A percentile compares a stretch with the other conserved stretches of the same genome.
Evolutionary conservation across 208 protist genomes (phyloP).

Genomic region (Herpetomonas samuelpessoai): DNA sequence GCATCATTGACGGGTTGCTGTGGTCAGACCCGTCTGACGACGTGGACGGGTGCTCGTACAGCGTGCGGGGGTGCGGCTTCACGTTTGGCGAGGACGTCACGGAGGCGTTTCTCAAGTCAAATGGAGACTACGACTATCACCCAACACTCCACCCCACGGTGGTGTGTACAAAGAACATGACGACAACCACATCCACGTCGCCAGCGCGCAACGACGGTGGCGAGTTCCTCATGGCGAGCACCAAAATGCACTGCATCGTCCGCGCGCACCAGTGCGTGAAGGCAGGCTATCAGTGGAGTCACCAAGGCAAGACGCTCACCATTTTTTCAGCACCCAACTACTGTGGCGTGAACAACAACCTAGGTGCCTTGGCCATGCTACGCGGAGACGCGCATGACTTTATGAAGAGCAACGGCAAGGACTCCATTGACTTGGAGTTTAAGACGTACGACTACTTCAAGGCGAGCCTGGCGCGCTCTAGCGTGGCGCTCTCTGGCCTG

Average conservation of each 20-base stretch:
- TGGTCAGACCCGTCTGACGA: constrained; percentile 99
- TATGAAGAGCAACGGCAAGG: constrained; percentile 14
- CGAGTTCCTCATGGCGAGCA: constrained; percentile 14
- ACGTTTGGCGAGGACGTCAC: constrained; percentile 77
- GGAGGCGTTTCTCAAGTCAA: constrained; percentile 58
- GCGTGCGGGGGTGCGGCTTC: constrained; percentile 67
- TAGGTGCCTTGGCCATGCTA: constrained; percentile 68
- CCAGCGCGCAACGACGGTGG: constrained; percentile 1
- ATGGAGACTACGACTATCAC: constrained; percentile 42
- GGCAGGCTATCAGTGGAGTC: constrained; percentile 79
- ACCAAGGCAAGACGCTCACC: constrained; percentile 52
- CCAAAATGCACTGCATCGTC: constrained; percentile 91
- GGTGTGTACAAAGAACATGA: constrained; percentile 3
- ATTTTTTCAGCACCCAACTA: constrained; percentile 90
- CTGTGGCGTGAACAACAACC: constrained; percentile 69
- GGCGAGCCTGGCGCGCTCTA: not conserved
- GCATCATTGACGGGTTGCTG: constrained; percentile 98
- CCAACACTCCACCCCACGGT: constrained; percentile 15
- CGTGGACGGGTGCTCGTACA: constrained; percentile 45
- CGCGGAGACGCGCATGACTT: constrained; percentile 34
- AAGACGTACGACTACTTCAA: constrained; percentile 52
- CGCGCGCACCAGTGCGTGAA: constrained; percentile 93
- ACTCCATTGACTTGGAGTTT: constrained; percentile 63
- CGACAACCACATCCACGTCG: constrained; percentile 5
- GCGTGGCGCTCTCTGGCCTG: too few relatives aligned